A percentile compares a stretch with the other conserved stretches of the same genome.
Conservation (phyloP, 2,329 filamentous ascomycete genomes). For the Atkinsonella hypoxylon region DNA sequence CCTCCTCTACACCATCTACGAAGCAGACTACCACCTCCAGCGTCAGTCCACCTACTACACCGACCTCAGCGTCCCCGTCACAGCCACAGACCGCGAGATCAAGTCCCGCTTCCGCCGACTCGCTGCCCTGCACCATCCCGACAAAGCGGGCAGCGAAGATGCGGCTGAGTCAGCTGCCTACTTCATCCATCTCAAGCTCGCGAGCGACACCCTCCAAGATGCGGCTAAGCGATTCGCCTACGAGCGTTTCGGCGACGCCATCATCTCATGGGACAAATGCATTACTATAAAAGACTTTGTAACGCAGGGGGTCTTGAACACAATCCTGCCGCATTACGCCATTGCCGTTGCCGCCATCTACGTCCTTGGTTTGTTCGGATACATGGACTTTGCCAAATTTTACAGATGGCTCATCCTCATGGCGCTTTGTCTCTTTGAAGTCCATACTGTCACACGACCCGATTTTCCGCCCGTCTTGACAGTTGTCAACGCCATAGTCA, state of each 20-base stretch:
- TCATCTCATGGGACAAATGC: slow-evolving; percentile 54
- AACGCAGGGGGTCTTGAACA: slow-evolving; percentile 47
- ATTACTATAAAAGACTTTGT: slow-evolving; percentile 63
- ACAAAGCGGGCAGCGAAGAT: slow-evolving; percentile 50
- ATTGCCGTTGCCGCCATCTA: slow-evolving; percentile 46
- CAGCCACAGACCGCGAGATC: slow-evolving; percentile 62
- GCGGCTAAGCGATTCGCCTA: slow-evolving; percentile 74
- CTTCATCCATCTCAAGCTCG: slow-evolving; percentile 75
- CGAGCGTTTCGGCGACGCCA: slow-evolving; percentile 71
- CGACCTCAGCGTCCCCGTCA: slow-evolving; percentile 56
- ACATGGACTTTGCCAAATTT: slow-evolving; percentile 54
- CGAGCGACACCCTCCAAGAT: slow-evolving; percentile 71
- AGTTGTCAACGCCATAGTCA: slow-evolving; percentile 32
- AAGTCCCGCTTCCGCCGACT: slow-evolving; percentile 77
- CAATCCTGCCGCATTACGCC: slow-evolving; percentile 49
- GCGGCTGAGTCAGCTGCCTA: slow-evolving; percentile 25
- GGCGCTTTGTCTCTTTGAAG: slow-evolving; percentile 42
- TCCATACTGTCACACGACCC: slow-evolving; percentile 43
- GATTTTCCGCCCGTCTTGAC: slow-evolving; percentile 33
- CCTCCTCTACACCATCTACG: slow-evolving; percentile 84
- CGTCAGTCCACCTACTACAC: slow-evolving; percentile 65
- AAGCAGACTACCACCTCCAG: slow-evolving; percentile 73
- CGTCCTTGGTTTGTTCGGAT: slow-evolving; percentile 50
- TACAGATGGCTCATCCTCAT: slow-evolving; percentile 51
- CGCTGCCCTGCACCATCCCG: slow-evolving; percentile 63